Evolutionary conservation across 441 rosid species (phyloP).

Genomic region (Eruca vesicaria): DNA sequence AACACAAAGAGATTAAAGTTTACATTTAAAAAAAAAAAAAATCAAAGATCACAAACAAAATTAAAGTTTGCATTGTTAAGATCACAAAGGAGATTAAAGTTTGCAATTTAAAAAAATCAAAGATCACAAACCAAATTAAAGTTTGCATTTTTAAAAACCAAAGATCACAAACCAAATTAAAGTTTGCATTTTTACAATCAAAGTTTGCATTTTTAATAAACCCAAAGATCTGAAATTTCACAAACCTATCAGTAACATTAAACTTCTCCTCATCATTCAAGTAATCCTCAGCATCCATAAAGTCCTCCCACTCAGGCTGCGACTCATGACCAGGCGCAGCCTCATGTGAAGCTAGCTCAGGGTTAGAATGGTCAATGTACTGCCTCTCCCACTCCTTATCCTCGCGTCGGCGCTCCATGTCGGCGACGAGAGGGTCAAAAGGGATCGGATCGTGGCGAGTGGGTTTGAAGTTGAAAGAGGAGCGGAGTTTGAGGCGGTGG

Average conservation of each 20-base stretch:
- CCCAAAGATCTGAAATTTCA: neutral
- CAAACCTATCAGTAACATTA: constrained; percentile 78
- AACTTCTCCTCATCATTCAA: constrained; percentile 83
- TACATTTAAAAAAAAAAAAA: too few species aligned
- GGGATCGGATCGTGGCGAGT: constrained; percentile 59
- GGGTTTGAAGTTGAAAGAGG: constrained; percentile 57
- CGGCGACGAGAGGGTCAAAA: constrained; percentile 87
- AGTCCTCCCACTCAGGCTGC: constrained; percentile 96
- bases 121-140: neutral
- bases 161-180: neutral
- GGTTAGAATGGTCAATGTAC: constrained; percentile 63
- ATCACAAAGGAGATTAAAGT: neutral
- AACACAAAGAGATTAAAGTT: too few species aligned
- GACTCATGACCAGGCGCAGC: constrained; percentile 80
- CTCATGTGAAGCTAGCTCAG: constrained; percentile 41
- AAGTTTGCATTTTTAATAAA: neutral
- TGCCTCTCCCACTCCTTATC: constrained; percentile 86
- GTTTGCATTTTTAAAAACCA: neutral
- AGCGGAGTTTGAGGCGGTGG: constrained; percentile 73
- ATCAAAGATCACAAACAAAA: neutral
- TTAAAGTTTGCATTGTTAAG: too few species aligned
- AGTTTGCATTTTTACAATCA: neutral
- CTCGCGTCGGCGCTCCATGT: constrained; percentile 86
- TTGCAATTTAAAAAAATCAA: neutral
- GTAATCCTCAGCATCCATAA: constrained; percentile 90